Percentiles rank a stretch among this genome's conserved stretches.
Conservation (phyloP, 257 asterid species). For the Salvia splendens region DNA sequence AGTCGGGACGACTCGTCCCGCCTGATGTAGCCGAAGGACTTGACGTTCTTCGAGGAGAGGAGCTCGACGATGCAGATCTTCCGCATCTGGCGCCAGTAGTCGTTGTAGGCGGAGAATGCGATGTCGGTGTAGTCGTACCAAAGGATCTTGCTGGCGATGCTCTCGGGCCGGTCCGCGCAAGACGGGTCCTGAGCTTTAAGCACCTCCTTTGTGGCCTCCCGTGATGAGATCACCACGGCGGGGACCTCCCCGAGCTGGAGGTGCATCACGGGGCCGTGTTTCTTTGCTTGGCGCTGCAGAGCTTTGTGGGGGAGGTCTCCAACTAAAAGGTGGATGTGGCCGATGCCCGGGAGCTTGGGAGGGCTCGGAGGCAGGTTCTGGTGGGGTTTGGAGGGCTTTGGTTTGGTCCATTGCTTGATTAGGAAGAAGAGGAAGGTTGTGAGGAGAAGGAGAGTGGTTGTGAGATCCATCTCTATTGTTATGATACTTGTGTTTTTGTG, state of each 20-base stretch:
- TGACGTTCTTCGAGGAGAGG: slow-evolving; percentile 31
- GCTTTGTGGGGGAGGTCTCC: slow-evolving; percentile 35
- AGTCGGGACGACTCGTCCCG: slow-evolving; percentile 30
- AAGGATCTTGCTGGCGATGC: slow-evolving; percentile 32
- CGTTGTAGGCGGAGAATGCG: slow-evolving; percentile 40
- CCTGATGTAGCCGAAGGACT: slow-evolving; percentile 35
- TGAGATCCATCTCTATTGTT: slow-evolving; percentile 22
- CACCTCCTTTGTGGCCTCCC: slow-evolving; percentile 32
- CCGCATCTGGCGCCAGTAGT: slow-evolving; percentile 49
- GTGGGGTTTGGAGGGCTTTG: background rate
- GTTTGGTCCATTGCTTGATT: slow-evolving; percentile 18
- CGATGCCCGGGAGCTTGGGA: slow-evolving; percentile 40
- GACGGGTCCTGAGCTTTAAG: slow-evolving; percentile 39
- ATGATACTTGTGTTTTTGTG: no score
- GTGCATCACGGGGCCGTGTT: slow-evolving; percentile 41
- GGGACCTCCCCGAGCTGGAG: slow-evolving; percentile 45
- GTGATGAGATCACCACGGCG: slow-evolving; percentile 40
- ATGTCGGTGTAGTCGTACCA: slow-evolving; percentile 38
- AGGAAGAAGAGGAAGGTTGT: slow-evolving; percentile 29
- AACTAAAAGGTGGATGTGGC: slow-evolving; percentile 44
- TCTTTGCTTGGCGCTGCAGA: slow-evolving; percentile 11
- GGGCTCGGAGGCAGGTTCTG: slow-evolving; percentile 35
- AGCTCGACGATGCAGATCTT: slow-evolving; percentile 42
- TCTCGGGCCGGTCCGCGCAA: slow-evolving; percentile 38
- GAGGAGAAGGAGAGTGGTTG: slow-evolving; percentile 21